A percentile compares a stretch with the other conserved stretches of the same genome.
Evolutionary conservation across 1,284 basidiomycete species (phyloP).

Genomic region (Cerrena zonata): DNA sequence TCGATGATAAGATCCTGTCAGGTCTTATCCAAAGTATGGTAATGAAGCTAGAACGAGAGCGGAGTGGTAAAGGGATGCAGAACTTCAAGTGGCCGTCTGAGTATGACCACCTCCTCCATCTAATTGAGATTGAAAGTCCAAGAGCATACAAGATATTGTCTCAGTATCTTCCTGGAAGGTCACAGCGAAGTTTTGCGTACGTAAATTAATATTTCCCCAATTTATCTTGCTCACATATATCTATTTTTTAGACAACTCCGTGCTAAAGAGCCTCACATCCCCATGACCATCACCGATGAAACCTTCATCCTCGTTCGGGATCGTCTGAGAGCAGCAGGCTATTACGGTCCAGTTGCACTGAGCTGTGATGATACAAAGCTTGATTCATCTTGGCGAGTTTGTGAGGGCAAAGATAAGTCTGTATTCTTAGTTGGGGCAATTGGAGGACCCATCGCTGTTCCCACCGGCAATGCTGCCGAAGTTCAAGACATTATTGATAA

Average conservation of each 20-base stretch:
- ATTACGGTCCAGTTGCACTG: slow-evolving; percentile 25
- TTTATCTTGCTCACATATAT: neutral
- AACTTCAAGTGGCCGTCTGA: slow-evolving; percentile 32
- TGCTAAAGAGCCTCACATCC: slow-evolving; percentile 12
- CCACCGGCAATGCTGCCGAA: slow-evolving; percentile 15
- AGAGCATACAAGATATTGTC: slow-evolving; percentile 20
- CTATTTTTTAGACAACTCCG: neutral
- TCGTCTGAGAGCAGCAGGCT: slow-evolving; percentile 18
- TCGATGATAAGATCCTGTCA: slow-evolving; percentile 20
- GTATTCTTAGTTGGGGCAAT: slow-evolving; percentile 15
- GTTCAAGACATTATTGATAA: slow-evolving; percentile 7
- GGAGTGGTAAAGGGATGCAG: slow-evolving; percentile 31
- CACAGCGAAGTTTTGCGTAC: slow-evolving; percentile 21
- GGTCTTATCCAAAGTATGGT: slow-evolving; percentile 30
- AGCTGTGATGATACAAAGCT: slow-evolving; percentile 34
- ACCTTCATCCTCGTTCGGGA: slow-evolving; percentile 19
- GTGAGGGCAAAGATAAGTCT: slow-evolving; percentile 15
- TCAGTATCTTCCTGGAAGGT: slow-evolving; percentile 21
- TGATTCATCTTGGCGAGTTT: slow-evolving; percentile 21
- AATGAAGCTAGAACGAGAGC: slow-evolving; percentile 18
- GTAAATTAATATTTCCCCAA: slow-evolving; percentile 6
- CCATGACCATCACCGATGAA: slow-evolving; percentile 11
- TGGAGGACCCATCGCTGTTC: slow-evolving; percentile 14
- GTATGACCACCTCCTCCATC: slow-evolving; percentile 26
- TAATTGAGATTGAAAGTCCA: slow-evolving; percentile 25